phyloP scores from a whole-genome alignment of 2,329 filamentous ascomycete species.

The Pyrenochaeta sp. region DNA sequence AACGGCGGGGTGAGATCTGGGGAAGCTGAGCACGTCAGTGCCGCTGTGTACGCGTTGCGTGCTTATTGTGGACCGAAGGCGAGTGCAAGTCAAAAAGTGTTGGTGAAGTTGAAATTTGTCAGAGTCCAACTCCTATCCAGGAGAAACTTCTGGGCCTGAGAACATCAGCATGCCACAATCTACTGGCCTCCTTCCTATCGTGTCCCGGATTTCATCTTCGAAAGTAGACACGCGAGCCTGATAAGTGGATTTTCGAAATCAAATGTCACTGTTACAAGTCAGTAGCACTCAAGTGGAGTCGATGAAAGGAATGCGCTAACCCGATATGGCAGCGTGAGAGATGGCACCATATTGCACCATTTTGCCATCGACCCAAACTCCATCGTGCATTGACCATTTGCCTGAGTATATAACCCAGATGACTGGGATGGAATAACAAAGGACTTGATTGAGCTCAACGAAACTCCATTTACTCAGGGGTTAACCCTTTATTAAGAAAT shows the following conservation, averaged over 20 bases:
- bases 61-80: conserved; percentile 1
- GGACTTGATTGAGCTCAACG: background rate
- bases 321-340: conserved; percentile 16
- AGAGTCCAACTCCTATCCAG: too few relatives aligned
- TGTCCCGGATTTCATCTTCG: conserved; percentile 1
- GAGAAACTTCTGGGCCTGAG: too few relatives aligned
- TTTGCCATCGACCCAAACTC: conserved; percentile 15
- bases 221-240: conserved; percentile 7
- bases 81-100: background rate
- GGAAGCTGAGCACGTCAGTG: conserved; percentile 8
- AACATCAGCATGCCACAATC: too few relatives aligned
- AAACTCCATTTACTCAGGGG: background rate
- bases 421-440: background rate
- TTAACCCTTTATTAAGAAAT: too few relatives aligned
- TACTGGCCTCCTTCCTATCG: background rate
- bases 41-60: background rate
- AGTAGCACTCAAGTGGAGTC: conserved; percentile 23
- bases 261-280: conserved; percentile 1
- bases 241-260: conserved; percentile 9
- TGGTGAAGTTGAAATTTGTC: too few relatives aligned
- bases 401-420: background rate
- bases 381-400: conserved; percentile 7
- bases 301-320: conserved; percentile 18
- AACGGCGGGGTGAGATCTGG: conserved; percentile 13
- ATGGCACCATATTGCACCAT: conserved; percentile 30